Base-by-base conservation (phyloP, 1,284 basidiomycete species). In the Rhodotorula sp. region DNA sequence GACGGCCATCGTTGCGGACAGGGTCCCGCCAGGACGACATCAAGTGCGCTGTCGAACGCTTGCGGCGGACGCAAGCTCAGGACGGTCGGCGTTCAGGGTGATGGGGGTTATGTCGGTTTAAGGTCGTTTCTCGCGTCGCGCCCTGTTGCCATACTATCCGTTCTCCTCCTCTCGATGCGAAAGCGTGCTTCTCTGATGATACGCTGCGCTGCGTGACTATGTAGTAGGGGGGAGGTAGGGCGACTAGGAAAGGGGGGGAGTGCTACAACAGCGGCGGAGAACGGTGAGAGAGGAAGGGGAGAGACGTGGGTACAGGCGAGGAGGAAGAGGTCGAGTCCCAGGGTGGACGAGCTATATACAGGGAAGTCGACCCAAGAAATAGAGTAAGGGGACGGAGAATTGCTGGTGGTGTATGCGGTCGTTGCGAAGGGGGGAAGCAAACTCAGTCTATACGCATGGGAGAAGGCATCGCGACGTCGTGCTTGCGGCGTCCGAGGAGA, bases 401-500 rank as follows among this genome's bases (percentile, higher is more conserved):
- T 44, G 40, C 40, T 44, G 40, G 40, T 44, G 34, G 40, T 44
- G 40, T 44, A 44, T 44, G 40, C 40, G 16, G 40, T 44, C 40
- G 40, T 44, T 44, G 40, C 40, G 40, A 13, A 34, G 10, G 34
- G 34, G 40, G 11, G 15, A 15, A 13, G 16, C 9, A 44, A 44
- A 44, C 40, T 44, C 40, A 44, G 40, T 18, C 40, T 44, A 44
- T 44, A 44, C 40, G 40, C 40, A 44, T 44, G 40, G 40, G 40
- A 11, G 40, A 44, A 44, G 40, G 40, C 40, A 44, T 44, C 40
- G 40, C 40, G 40, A 44, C 40, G 40, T 44, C 40, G 40, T 50
- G 57, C 68, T 81, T 81, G 60, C 83, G 73, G 68, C 82, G 70
- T 4, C 90, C 91, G 3, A 96, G 83, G 2, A 96, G 80, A 9